Conservation (phyloP, 768 basidiomycete species). For the Amanita pseudoporphyria region DNA sequence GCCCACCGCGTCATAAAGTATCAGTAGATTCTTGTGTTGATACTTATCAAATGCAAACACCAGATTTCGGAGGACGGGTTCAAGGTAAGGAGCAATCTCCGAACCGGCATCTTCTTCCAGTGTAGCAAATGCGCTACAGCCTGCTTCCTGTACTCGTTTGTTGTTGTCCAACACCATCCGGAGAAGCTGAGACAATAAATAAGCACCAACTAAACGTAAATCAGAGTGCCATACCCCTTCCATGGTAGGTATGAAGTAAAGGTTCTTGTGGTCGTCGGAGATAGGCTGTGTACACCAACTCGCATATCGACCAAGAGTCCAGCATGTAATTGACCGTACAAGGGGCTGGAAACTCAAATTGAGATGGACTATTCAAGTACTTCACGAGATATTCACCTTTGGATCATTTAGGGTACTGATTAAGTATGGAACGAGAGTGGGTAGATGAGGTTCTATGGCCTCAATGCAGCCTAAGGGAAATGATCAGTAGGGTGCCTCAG, state of each 20-base stretch:
- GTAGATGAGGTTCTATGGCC: slow-evolving; percentile 87
- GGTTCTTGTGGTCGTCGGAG: slow-evolving; percentile 80
- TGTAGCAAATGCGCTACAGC: slow-evolving; percentile 97
- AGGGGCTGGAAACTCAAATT: slow-evolving; percentile 54
- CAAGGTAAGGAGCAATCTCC: slow-evolving; percentile 86
- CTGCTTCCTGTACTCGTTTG: slow-evolving; percentile 98
- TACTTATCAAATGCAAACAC: slow-evolving; percentile 97
- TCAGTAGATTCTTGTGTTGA: slow-evolving; percentile 98
- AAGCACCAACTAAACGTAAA: slow-evolving; percentile 3
- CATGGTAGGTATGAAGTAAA: slow-evolving; percentile 95
- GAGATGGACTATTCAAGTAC: slow-evolving; percentile 5
- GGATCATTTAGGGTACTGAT: slow-evolving; percentile 85
- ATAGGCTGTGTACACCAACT: slow-evolving; percentile 89
- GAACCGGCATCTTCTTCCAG: slow-evolving; percentile 94
- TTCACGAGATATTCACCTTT: slow-evolving; percentile 49
- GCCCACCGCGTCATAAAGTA: slow-evolving; percentile 97
- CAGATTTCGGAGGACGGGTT: slow-evolving; percentile 89
- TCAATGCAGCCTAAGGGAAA: slow-evolving; percentile 79
- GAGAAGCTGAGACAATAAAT: slow-evolving; percentile 55
- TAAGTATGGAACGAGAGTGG: slow-evolving; percentile 88
- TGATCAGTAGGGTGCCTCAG: slow-evolving; percentile 7
- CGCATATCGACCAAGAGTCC: slow-evolving; percentile 98
- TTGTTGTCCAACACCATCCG: slow-evolving; percentile 97
- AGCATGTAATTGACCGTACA: slow-evolving; percentile 96
- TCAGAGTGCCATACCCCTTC: slow-evolving; percentile 62